These are phyloP conservation scores for Graphilbum fragrans DNA, from an alignment of 2,329 filamentous ascomycete species.

Conservation along the genomic window DNA sequence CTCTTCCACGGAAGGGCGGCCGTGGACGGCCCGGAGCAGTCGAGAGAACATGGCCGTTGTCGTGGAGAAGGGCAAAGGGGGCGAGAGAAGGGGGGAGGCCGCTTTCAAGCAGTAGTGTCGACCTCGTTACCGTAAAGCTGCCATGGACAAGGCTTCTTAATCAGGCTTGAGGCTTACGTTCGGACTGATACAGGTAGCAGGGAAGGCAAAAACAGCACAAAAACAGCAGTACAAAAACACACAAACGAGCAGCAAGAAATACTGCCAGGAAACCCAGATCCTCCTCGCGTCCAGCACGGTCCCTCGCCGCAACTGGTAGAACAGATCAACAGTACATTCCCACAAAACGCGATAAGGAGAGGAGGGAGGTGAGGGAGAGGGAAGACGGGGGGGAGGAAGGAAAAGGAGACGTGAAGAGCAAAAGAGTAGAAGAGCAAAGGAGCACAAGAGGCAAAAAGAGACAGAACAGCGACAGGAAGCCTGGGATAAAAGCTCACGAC, in stretches of 20 bases:
- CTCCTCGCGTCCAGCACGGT: slow-evolving; percentile 9
- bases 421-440: neutral
- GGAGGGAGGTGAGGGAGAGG: neutral
- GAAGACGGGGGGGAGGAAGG: neutral
- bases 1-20: slow-evolving; percentile 9
- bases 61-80: neutral
- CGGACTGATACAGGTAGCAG: no score
- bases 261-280: neutral
- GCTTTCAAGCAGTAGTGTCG: neutral
- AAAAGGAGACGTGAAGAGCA: neutral
- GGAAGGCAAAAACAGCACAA: no score
- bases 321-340: slow-evolving; percentile 5
- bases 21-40: slow-evolving; percentile 19
- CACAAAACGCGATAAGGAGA: neutral
- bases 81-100: neutral
- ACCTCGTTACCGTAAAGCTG: neutral
- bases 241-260: neutral
- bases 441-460: neutral
- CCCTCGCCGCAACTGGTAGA: slow-evolving; percentile 5
- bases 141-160: neutral
- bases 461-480: neutral
- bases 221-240: no score
- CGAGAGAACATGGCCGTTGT: slow-evolving; percentile 16
- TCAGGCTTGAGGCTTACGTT: neutral
- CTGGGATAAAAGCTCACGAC: neutral